phyloP scores from a whole-genome alignment of 805 yeast species.

The Lipomyces anomalus region DNA sequence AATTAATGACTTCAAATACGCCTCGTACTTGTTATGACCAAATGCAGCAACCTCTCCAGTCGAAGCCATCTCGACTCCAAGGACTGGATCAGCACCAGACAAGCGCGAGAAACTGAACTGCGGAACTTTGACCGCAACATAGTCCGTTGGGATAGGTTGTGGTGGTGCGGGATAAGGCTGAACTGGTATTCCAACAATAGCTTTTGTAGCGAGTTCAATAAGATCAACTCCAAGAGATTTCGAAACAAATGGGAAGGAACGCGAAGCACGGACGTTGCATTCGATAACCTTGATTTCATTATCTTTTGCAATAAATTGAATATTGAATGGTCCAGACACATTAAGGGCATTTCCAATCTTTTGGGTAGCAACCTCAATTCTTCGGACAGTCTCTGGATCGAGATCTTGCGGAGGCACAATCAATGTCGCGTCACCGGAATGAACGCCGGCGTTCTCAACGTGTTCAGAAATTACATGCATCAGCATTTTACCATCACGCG shows the following conservation, averaged over 20 bases:
- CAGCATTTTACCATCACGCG: slow-evolving; percentile 85
- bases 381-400: slow-evolving; percentile 84
- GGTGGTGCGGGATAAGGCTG: slow-evolving; percentile 85
- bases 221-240: slow-evolving; percentile 94
- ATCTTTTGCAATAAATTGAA: slow-evolving; percentile 93
- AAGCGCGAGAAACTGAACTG: slow-evolving; percentile 95
- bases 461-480: slow-evolving; percentile 98
- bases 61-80: slow-evolving; percentile 99
- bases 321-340: slow-evolving; percentile 95
- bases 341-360: slow-evolving; percentile 92
- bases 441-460: slow-evolving; percentile 98
- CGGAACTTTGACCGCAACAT: slow-evolving; percentile 94
- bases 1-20: slow-evolving; percentile 86
- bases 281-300: slow-evolving; percentile 96
- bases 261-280: slow-evolving; percentile 98
- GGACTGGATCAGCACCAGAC: slow-evolving; percentile 95
- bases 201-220: slow-evolving; percentile 96
- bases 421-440: slow-evolving; percentile 97
- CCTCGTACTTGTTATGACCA: slow-evolving; percentile 95
- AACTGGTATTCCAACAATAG: slow-evolving; percentile 81
- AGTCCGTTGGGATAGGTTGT: slow-evolving; percentile 61
- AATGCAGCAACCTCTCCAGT: slow-evolving; percentile 98
- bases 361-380: slow-evolving; percentile 87
- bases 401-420: slow-evolving; percentile 96
- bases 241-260: slow-evolving; percentile 97